phyloP scores from a whole-genome alignment of 176 grass and related monocot species.

The Microstegium vimineum region DNA sequence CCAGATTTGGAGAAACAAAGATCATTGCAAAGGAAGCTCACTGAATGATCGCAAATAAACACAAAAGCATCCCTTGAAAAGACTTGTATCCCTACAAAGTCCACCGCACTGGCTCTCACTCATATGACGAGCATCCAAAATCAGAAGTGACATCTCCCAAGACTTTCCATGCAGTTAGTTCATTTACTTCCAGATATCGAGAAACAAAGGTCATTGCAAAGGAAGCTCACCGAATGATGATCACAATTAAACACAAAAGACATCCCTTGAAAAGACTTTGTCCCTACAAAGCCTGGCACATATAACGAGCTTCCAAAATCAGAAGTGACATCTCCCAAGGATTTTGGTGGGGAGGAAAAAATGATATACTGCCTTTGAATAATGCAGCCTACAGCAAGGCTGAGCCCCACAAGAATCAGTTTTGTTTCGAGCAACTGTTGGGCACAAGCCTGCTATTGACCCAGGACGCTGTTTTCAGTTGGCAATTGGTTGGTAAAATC shows the following conservation, averaged over 20 bases:
- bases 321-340: no score
- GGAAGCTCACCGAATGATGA: no score
- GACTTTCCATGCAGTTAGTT: slow-evolving; percentile 8
- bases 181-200: background rate
- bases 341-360: slow-evolving; percentile 31
- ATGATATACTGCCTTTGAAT: slow-evolving; percentile 60
- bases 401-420: slow-evolving; percentile 45
- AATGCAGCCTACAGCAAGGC: slow-evolving; percentile 34
- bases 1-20: background rate
- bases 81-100: slow-evolving; percentile 29
- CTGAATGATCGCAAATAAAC: background rate
- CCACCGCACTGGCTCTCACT: background rate
- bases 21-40: background rate
- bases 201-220: background rate
- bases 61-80: slow-evolving; percentile 13
- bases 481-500: slow-evolving; percentile 52
- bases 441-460: slow-evolving; percentile 27
- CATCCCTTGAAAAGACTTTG: background rate
- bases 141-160: slow-evolving; percentile 32
- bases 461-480: slow-evolving; percentile 43
- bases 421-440: slow-evolving; percentile 51
- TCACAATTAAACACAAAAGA: no score
- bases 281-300: no score
- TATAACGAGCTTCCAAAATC: no score
- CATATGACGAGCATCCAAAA: no score